A percentile compares a stretch with the other conserved stretches of the same genome.
These are phyloP conservation scores for Trypanosoma lewisi DNA, from an alignment of 208 protist species.

Conservation along the genomic window DNA sequence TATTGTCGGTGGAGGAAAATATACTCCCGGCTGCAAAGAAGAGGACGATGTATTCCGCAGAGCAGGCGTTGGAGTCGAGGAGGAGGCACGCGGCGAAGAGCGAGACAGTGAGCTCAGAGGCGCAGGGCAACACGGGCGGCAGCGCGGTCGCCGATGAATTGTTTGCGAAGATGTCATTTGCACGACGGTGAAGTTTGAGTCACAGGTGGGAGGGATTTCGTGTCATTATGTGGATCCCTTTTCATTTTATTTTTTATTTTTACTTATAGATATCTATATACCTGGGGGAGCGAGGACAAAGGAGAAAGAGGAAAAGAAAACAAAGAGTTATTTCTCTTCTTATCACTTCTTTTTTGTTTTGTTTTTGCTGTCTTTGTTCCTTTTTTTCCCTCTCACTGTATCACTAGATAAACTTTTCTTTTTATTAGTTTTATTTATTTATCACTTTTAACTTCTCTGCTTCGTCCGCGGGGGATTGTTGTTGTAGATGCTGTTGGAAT, in stretches of 20 bases:
- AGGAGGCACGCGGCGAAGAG: neutral
- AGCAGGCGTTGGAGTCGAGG: neutral
- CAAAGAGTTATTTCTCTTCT: too few relatives aligned
- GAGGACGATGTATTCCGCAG: neutral
- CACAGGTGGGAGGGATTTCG: neutral
- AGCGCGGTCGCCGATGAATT: neutral
- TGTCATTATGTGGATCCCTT: neutral
- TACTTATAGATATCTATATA: too few relatives aligned
- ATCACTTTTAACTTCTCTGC: too few relatives aligned
- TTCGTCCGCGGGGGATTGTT: too few relatives aligned
- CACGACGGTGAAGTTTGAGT: neutral
- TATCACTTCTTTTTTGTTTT: too few relatives aligned
- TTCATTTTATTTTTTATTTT: neutral
- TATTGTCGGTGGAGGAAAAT: neutral
- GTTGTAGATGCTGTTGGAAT: too few relatives aligned
- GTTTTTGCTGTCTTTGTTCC: too few relatives aligned
- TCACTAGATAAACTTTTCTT: too few relatives aligned
- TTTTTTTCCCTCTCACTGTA: too few relatives aligned
- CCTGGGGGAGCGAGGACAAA: too few relatives aligned
- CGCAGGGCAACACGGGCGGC: neutral
- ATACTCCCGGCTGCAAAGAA: neutral
- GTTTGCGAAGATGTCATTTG: constrained; percentile 20
- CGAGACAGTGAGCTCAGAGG: neutral
- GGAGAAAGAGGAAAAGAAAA: too few relatives aligned
- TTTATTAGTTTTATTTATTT: too few relatives aligned